Conservation (phyloP, 129 eudicot genomes). For the Flaveria ramosissima region DNA sequence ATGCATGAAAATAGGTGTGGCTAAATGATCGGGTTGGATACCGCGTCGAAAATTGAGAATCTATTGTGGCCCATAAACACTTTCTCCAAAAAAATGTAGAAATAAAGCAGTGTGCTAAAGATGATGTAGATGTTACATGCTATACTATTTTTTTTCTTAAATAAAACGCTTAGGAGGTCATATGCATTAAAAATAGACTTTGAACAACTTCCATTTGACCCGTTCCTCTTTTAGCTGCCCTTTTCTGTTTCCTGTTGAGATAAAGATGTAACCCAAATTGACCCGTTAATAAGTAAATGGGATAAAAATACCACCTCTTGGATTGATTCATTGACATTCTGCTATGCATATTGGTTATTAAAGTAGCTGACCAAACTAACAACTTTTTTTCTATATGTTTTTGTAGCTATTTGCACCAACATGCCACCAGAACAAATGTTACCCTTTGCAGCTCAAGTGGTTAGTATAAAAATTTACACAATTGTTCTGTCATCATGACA, state of each 20-base stretch:
- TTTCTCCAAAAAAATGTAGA: background rate
- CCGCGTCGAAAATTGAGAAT: too few relatives aligned
- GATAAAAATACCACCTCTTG: too few relatives aligned
- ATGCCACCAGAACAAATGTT: constrained; percentile 78
- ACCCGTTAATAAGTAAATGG: too few relatives aligned
- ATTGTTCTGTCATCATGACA: background rate
- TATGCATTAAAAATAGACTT: background rate
- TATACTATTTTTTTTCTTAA: too few relatives aligned
- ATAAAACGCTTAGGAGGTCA: background rate
- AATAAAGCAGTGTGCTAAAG: background rate
- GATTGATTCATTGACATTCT: background rate
- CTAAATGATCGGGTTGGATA: background rate
- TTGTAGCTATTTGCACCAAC: constrained; percentile 70
- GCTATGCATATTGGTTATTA: constrained; percentile 7
- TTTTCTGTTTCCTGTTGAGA: too few relatives aligned
- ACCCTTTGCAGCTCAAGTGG: constrained; percentile 94
- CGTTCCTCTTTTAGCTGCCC: background rate
- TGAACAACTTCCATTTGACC: background rate
- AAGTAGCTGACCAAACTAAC: background rate
- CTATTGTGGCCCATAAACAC: background rate
- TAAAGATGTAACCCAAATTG: too few relatives aligned
- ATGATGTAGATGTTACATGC: too few relatives aligned
- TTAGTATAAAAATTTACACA: constrained; percentile 36
- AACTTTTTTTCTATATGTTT: constrained; percentile 3
- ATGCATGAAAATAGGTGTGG: background rate